Evolutionary conservation across 768 basidiomycete species (phyloP).

Genomic region (Pholiota microspora): DNA sequence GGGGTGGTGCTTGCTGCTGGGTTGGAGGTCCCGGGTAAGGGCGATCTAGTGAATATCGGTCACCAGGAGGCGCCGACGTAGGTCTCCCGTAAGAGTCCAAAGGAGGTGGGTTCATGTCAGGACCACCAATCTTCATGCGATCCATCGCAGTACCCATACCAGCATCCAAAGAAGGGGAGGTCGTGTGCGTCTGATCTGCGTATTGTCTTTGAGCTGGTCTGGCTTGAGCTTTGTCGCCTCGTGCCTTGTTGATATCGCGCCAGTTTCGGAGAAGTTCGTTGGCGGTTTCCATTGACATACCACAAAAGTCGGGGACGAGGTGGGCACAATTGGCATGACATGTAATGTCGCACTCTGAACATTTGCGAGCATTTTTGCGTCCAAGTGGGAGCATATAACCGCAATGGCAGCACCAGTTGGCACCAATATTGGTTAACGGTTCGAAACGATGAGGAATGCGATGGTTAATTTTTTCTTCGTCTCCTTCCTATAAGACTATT

Average conservation of each 20-base stretch:
- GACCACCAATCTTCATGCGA: conserved; percentile 41
- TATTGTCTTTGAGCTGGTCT: conserved; percentile 35
- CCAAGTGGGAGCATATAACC: conserved; percentile 97
- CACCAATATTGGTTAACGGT: conserved; percentile 92
- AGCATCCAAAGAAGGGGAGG: conserved; percentile 32
- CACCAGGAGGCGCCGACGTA: conserved; percentile 31
- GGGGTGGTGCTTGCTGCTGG: conserved; percentile 24
- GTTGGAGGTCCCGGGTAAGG: conserved; percentile 34
- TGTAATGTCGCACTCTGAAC: conserved; percentile 94
- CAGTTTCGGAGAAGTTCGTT: conserved; percentile 89
- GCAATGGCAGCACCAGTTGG: conserved; percentile 99
- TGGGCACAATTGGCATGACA: conserved; percentile 98
- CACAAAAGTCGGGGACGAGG: conserved; percentile 98
- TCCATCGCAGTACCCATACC: conserved; percentile 36
- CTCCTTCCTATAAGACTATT: conserved; percentile 58
- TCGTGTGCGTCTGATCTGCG: conserved; percentile 28
- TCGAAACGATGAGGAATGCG: conserved; percentile 99
- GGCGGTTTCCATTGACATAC: conserved; percentile 99
- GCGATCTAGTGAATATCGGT: conserved; percentile 40
- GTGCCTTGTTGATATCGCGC: conserved; percentile 83
- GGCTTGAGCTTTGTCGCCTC: conserved; percentile 46
- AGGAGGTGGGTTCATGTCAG: conserved; percentile 32
- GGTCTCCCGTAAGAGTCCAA: conserved; percentile 39
- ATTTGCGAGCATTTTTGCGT: conserved; percentile 94
- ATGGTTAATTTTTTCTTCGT: conserved; percentile 99